Base-by-base conservation (phyloP, 352 stramenopile species). In the Pythium rhizo-oryzae region DNA sequence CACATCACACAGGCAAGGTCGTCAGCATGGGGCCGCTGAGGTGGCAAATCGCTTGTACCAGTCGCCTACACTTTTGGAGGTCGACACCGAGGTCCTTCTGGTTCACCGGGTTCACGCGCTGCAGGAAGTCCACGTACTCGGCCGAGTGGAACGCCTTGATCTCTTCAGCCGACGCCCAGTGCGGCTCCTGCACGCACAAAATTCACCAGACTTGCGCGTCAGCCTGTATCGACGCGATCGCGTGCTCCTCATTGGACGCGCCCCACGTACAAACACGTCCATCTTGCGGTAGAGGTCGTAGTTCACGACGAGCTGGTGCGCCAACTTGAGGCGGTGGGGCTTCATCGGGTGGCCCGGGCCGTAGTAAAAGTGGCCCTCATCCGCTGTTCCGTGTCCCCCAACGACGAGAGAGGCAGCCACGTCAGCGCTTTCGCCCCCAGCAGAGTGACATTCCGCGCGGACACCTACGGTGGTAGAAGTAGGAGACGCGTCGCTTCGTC, bases 261-360 rank as follows among this genome's bases (percentile, higher is more conserved):
- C 47, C 9, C 18, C 19, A 58, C 57, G 41, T 83, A 96, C 87
- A 85, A 99, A 99, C 44, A 99, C 97, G 68, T 99, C 97, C 96
- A 99, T 99, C 79, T 99, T 97, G 53, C 93, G 92, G 79, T 99
- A 99, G 23, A 99, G 77, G 30, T 98, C 97, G 79, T 99, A 99
- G 49, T 93, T 92, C n/a, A 99, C 82, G 43, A 99, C 91, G 4
- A 99, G 85, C 72, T 99, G 96, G 80, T 99, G 98, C 51, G 98
- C 90, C 70, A 99, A 78, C 82, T 99, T 99, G 44, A 99, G 85
- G 57, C 98, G 93, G 63, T 94, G 88, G 9, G 96, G 96, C 85
- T 99, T 99, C 97, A 99, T 99, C 37, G 97, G 97, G 79, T 99
- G 97, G 64, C 92, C 75, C 51, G 95, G 80, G 21, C 93, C 96